Conservation (phyloP, 2,329 filamentous ascomycete genomes). For the Talaromyces sp. region DNA sequence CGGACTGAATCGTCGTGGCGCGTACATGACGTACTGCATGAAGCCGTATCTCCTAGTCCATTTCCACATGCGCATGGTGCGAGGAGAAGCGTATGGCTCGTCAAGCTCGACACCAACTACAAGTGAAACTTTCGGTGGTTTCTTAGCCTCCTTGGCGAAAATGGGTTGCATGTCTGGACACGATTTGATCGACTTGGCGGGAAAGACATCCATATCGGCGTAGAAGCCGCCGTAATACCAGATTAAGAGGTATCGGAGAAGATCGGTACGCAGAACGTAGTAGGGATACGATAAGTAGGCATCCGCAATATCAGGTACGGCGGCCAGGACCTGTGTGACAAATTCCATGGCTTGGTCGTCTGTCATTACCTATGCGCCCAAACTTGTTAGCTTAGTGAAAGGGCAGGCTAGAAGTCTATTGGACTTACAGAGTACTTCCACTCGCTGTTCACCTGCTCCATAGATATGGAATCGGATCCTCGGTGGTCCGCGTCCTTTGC, state of each 20-base stretch:
- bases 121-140: slow-evolving; percentile 22
- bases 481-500: slow-evolving; percentile 17
- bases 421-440: slow-evolving; percentile 23
- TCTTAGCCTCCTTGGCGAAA: neutral
- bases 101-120: slow-evolving; percentile 30
- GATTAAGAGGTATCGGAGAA: slow-evolving; percentile 31
- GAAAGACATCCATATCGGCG: slow-evolving; percentile 27
- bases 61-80: slow-evolving; percentile 27
- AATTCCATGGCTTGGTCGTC: slow-evolving; percentile 22
- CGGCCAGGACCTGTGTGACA: slow-evolving; percentile 17
- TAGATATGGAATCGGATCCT: slow-evolving; percentile 19
- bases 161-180: slow-evolving; percentile 20
- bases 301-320: slow-evolving; percentile 21
- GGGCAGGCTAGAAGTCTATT: neutral
- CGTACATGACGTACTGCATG: slow-evolving; percentile 30
- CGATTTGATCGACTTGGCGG: slow-evolving; percentile 20
- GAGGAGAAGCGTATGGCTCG: slow-evolving; percentile 26
- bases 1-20: slow-evolving; percentile 29
- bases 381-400: neutral
- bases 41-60: slow-evolving; percentile 30
- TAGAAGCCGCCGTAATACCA: slow-evolving; percentile 34
- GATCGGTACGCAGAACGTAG: slow-evolving; percentile 47
- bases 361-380: slow-evolving; percentile 20
- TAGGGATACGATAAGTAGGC: slow-evolving; percentile 33
- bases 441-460: slow-evolving; percentile 21